Conservation (phyloP, 73 alveolate species). For the Uronychia binucleata region DNA sequence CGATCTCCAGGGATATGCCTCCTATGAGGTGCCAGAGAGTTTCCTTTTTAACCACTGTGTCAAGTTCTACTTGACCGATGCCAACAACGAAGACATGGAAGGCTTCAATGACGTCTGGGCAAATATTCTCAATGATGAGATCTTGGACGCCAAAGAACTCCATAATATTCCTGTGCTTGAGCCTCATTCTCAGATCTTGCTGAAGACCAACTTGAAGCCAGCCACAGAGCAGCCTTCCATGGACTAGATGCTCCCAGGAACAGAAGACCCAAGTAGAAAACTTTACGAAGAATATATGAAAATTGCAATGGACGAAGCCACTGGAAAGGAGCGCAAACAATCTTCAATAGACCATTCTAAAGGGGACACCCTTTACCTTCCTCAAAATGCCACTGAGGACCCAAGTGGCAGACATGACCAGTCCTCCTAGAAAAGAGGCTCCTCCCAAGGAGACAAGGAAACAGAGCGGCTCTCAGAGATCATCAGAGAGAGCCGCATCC, state of each 20-base stretch:
- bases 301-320: background rate
- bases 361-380: background rate
- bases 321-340: background rate
- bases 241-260: background rate
- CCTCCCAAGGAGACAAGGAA: background rate
- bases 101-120: slow-evolving; percentile 72
- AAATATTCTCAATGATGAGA: slow-evolving; percentile 42
- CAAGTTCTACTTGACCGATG: slow-evolving; percentile 43
- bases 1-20: slow-evolving; percentile 54
- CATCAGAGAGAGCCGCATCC: background rate
- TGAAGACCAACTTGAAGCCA: slow-evolving; percentile 14
- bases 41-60: slow-evolving; percentile 46
- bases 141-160: slow-evolving; percentile 43
- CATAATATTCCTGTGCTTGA: slow-evolving; percentile 48
- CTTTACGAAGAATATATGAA: slow-evolving; percentile 1
- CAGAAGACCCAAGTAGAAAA: background rate
- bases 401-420: background rate
- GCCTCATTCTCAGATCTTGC: slow-evolving; percentile 27
- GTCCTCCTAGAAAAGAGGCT: background rate
- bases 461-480: slow-evolving; percentile 5
- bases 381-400: background rate
- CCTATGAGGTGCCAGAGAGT: slow-evolving; percentile 52
- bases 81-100: slow-evolving; percentile 62
- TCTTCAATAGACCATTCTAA: background rate
- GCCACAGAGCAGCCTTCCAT: background rate